Conservation (phyloP, 2,329 filamentous ascomycete species). For the Cladophialophora carrionii region DNA sequence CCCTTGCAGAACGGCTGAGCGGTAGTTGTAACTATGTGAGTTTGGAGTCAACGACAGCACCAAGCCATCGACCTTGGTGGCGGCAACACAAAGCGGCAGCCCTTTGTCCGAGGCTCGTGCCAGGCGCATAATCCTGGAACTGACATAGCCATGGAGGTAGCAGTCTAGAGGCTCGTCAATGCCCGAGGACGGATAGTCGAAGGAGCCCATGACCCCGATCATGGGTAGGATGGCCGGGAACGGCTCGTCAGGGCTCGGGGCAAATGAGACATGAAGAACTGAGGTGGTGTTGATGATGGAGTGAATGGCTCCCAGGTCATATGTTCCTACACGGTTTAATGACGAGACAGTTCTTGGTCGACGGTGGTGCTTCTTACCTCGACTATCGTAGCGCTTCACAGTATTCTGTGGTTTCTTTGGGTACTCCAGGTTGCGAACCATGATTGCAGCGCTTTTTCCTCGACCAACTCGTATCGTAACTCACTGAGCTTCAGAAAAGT, state of each 20-base stretch:
- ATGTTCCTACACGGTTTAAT: constrained; percentile 59
- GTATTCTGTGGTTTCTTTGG: constrained; percentile 67
- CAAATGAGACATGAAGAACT: constrained; percentile 80
- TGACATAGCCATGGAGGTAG: constrained; percentile 85
- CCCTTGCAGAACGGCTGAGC: constrained; percentile 77
- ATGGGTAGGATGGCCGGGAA: constrained; percentile 81
- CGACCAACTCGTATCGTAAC: neutral
- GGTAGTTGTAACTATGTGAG: constrained; percentile 85
- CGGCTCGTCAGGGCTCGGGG: constrained; percentile 60
- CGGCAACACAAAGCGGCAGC: constrained; percentile 72
- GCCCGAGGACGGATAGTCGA: constrained; percentile 62
- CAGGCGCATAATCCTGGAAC: constrained; percentile 73
- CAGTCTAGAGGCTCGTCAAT: constrained; percentile 69
- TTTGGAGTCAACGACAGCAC: constrained; percentile 79
- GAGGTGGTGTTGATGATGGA: constrained; percentile 72
- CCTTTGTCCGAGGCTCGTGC: constrained; percentile 56
- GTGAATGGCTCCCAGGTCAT: constrained; percentile 74
- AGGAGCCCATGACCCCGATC: constrained; percentile 82
- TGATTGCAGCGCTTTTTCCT: constrained; percentile 34
- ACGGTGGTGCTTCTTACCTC: constrained; percentile 54
- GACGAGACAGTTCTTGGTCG: neutral
- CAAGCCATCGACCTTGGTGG: constrained; percentile 76
- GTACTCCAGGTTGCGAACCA: constrained; percentile 57
- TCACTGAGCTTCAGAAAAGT: neutral
- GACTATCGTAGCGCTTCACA: constrained; percentile 67